Base-by-base conservation (phyloP, 257 asterid species). In the Nicotiana sylvestris region DNA sequence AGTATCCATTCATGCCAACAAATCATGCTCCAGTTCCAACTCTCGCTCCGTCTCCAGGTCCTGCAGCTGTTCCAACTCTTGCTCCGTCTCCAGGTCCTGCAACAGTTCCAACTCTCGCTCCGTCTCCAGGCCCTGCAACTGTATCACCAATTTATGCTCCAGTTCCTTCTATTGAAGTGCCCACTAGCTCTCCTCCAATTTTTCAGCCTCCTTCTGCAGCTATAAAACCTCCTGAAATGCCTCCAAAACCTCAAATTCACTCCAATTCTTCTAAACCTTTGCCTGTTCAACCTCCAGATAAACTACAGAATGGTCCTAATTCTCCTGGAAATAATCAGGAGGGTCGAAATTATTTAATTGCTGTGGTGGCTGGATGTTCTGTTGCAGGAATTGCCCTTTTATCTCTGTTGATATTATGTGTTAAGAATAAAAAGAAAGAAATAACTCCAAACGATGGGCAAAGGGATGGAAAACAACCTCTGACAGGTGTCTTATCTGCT, bases 401-500 rank as follows among this genome's bases (percentile, higher is more conserved):
- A 30, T 88, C 89, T 65, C 65, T 96, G 77, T 69, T 88, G 29
- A 69, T 94, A 32, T 21, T 88, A 62, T 85, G 90, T 65, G 87
- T 88, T 78, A 53, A 84, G 53, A 91, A 74, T 82, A 88, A 82
- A 30, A 88, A 80, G 60, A 85, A 83, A 49, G 82, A 81, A 11
- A 82, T 84, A 76, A 88, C 87, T 80, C 91, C 90, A 0, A 84
- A 86, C 35, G 90, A 80, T 8, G 96, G 85, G 87, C 91, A 84
- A 25, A 83, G 89, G 78, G 97, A 91, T 10, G 97, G 88, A 82
- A 94, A 92, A 76, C 97, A 96, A 76, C 95, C 91, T 86, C 92
- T 93, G 80, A 89, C 87, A 27, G 86, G 94, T 84, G 85, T 85
- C 43, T 88, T 88, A 74, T 87, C 92, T 74, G 90, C 91, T 66